Base-by-base conservation (phyloP, 2,329 filamentous ascomycete genomes). In the Cordyceps militaris region DNA sequence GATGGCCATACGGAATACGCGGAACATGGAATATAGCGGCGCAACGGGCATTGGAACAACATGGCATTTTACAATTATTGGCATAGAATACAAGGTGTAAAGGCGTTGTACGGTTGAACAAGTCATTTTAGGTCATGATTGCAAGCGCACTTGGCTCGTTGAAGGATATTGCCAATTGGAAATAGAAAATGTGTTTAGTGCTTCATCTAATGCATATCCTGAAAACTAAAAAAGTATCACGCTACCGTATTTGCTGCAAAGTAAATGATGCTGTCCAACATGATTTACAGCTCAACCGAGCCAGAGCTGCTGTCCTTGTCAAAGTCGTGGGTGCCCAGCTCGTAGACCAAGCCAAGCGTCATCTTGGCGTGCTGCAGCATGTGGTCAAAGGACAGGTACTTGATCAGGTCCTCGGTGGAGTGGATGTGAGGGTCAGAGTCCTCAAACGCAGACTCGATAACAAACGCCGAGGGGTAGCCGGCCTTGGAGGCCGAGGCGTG, bases 361-460 rank as follows among this genome's bases (percentile, higher is more conserved):
- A 96, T 81, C 69, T 85, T 87, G 23, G 89, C 90, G 72, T 96
- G 91, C 75, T 96, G 86, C 34, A 94, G 79, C 91, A 96, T 96
- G 71, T 96, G 91, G 69, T 92, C 85, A 69, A 95, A 96, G 64
- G 85, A 87, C 38, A 91, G 73, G 62, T 84, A 86, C 67, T 89
- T 83, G 62, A 91, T 84, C 65, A 78, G 78, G 68, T 91, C 88
- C 38, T 88, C 83, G 0, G 84, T 84, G 21, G 81, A 82, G 67
- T 90, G 87, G 57, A 91, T 90, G 64, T 87, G 81, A 63, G 82
- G 79, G 66, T 89, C 82, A 8, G 78, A 82, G 63, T 83, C 71
- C 69, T 84, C 81, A 69, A 90, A 89, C 43, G 82, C 80, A 21
- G 83, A 85, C 74, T 91, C 88, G 61, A 90, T 90, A 24, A 90